These are phyloP conservation scores for Ambrosiella cleistominuta DNA, from an alignment of 2,329 filamentous ascomycete species.

Conservation along the genomic window DNA sequence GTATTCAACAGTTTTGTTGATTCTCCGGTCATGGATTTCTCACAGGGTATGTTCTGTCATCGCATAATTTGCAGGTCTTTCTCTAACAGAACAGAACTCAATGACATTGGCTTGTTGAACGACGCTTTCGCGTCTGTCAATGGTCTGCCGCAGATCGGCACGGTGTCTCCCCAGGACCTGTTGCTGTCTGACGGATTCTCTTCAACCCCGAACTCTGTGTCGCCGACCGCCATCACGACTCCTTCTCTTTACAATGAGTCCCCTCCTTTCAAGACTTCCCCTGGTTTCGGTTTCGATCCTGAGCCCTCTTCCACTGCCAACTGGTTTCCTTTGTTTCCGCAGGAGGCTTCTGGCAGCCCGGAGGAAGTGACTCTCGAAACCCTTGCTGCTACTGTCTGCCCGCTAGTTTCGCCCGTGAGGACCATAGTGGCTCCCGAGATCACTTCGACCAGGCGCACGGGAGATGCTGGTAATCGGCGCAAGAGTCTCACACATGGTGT, in stretches of 20 bases:
- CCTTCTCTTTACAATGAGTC: slow-evolving; percentile 65
- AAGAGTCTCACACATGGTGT: slow-evolving; percentile 12
- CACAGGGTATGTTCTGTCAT: slow-evolving; percentile 3
- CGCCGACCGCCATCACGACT: slow-evolving; percentile 71
- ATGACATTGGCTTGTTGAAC: slow-evolving; percentile 40
- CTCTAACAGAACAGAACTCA: slow-evolving; percentile 28
- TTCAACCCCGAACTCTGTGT: slow-evolving; percentile 55
- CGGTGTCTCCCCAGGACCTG: slow-evolving; percentile 72
- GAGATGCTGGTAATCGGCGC: not conserved
- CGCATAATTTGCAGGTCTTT: not conserved
- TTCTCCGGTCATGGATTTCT: slow-evolving; percentile 8
- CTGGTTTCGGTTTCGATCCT: slow-evolving; percentile 50
- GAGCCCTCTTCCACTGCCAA: slow-evolving; percentile 29
- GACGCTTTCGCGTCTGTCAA: slow-evolving; percentile 26
- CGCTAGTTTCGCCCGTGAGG: slow-evolving; percentile 5
- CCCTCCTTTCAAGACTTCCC: slow-evolving; percentile 59
- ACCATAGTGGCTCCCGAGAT: slow-evolving; percentile 1
- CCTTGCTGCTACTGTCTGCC: not conserved
- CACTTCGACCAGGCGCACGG: not conserved
- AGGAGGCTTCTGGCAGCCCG: slow-evolving; percentile 16
- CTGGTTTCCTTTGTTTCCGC: slow-evolving; percentile 62
- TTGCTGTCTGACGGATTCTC: slow-evolving; percentile 54
- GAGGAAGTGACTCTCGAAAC: slow-evolving; percentile 15
- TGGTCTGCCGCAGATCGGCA: slow-evolving; percentile 35
- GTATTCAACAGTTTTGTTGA: slow-evolving; percentile 2